Conservation (phyloP, 1,284 basidiomycete species). For the Leccinum angustisporum region DNA sequence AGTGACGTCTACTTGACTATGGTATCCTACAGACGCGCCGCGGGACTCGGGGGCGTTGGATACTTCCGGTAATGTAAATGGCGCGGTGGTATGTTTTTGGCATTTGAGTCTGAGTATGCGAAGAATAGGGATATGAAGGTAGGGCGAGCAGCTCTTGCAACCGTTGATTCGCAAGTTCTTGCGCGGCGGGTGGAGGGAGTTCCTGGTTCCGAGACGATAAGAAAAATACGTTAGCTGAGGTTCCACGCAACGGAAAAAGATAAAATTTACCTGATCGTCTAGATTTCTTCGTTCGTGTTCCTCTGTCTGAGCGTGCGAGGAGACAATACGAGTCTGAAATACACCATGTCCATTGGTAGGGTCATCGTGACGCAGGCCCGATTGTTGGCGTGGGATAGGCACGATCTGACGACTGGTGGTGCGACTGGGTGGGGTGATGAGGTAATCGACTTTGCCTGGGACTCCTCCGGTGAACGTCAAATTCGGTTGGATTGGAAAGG, state of each 20-base stretch:
- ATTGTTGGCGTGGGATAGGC: slow-evolving; percentile 17
- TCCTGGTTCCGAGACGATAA: too few relatives aligned
- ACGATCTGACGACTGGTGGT: slow-evolving; percentile 10
- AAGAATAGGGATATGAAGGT: slow-evolving; percentile 1
- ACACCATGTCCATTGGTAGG: not conserved
- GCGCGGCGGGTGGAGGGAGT: too few relatives aligned
- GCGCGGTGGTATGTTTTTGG: not conserved
- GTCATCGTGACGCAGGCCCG: not conserved
- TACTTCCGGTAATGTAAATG: slow-evolving; percentile 2
- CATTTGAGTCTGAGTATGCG: slow-evolving; percentile 2
- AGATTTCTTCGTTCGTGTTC: slow-evolving; percentile 1
- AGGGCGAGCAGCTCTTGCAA: slow-evolving; percentile 30
- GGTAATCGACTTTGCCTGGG: not conserved
- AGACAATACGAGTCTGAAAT: not conserved
- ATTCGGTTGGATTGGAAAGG: not conserved
- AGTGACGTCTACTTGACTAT: not conserved
- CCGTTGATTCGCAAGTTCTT: slow-evolving; percentile 20
- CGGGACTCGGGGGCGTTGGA: not conserved
- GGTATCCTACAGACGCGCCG: not conserved
- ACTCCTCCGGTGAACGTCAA: slow-evolving; percentile 6
- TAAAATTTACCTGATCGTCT: slow-evolving; percentile 9
- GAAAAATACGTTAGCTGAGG: not conserved
- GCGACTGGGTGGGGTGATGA: slow-evolving; percentile 1
- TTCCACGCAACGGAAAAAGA: not conserved
- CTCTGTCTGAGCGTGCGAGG: slow-evolving; percentile 1